Evolutionary conservation across 2,329 filamentous ascomycete species (phyloP).

Genomic region (Xylaria sp.): DNA sequence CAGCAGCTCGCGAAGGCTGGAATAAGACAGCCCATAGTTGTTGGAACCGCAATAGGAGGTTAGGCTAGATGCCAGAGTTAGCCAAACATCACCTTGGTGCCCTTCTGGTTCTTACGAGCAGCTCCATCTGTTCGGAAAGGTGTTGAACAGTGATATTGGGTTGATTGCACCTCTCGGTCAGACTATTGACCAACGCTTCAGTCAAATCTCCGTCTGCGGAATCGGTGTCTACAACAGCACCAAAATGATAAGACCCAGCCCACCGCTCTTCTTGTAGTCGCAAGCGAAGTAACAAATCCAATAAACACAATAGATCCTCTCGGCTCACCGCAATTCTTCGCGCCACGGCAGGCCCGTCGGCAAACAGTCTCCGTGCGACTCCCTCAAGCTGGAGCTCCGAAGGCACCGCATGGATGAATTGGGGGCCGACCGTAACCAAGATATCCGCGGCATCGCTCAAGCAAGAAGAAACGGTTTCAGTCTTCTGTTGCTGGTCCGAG

Average conservation of each 20-base stretch:
- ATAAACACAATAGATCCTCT: constrained; percentile 4
- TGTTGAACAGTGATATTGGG: background rate
- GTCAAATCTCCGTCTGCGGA: background rate
- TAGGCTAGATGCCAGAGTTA: constrained; percentile 4
- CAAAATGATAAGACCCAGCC: background rate
- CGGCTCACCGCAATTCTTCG: background rate
- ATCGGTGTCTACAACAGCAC: background rate
- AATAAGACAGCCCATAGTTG: constrained; percentile 28
- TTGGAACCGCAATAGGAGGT: constrained; percentile 19
- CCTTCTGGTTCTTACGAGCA: constrained; percentile 3
- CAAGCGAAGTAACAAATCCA: constrained; percentile 17
- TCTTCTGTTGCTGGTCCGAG: background rate
- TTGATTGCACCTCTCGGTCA: background rate
- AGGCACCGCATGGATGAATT: constrained; percentile 19
- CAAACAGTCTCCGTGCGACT: constrained; percentile 18
- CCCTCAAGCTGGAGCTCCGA: constrained; percentile 9
- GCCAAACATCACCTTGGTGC: background rate
- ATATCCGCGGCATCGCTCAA: constrained; percentile 27
- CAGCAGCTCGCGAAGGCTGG: background rate
- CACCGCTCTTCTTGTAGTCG: constrained; percentile 10
- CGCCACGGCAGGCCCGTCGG: background rate
- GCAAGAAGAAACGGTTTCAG: no score
- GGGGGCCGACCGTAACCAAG: constrained; percentile 27
- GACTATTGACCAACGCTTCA: constrained; percentile 5
- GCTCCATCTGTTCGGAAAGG: background rate